Percentiles rank a stretch among this genome's conserved stretches.
These are phyloP conservation scores for Capsicum baccatum DNA, from an alignment of 257 asterid species.

Conservation along the genomic window DNA sequence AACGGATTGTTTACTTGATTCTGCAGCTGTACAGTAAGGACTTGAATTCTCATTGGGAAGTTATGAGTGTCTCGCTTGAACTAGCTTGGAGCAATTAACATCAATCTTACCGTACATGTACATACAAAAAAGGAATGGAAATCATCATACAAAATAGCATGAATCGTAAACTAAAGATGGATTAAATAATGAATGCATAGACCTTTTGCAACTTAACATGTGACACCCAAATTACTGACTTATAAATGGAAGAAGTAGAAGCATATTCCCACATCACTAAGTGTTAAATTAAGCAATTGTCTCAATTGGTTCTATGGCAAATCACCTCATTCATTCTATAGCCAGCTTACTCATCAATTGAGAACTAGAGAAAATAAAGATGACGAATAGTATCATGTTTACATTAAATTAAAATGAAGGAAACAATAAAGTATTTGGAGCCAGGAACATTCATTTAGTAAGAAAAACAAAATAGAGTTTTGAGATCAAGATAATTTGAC, in stretches of 20 bases:
- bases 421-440: neutral
- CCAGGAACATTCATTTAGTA: neutral
- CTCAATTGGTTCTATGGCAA: neutral
- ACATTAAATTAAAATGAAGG: neutral
- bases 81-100: neutral
- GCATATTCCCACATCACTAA: neutral
- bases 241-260: neutral
- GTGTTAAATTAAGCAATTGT: neutral
- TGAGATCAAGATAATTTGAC: neutral
- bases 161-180: neutral
- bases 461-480: neutral
- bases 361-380: neutral
- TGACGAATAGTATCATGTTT: neutral
- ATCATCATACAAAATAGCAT: neutral
- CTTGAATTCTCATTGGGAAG: slow-evolving; percentile 2
- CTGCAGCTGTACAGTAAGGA: neutral
- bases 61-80: neutral
- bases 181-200: neutral
- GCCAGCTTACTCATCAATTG: neutral
- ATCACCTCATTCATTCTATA: neutral
- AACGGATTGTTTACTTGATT: neutral
- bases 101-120: neutral
- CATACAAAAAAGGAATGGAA: neutral
- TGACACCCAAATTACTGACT: neutral
- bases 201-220: neutral